Base-by-base conservation (phyloP, 345 rosid genomes). In the Moricandia arvensis region DNA sequence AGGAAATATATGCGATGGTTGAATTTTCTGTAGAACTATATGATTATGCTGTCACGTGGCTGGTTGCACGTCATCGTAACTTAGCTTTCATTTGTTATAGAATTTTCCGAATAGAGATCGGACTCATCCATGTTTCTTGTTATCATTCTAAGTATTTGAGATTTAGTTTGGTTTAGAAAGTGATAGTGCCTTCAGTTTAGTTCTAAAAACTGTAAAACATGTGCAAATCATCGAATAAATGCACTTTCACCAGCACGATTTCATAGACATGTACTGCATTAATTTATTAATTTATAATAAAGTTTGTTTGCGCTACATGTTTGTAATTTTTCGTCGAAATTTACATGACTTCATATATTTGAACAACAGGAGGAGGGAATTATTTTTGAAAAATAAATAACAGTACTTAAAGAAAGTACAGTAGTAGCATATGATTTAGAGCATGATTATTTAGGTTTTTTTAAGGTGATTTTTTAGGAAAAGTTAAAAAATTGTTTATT, bases 21-120 rank as follows among this genome's bases (percentile, higher is more conserved):
- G 21, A 43, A 34, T 26, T 16, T 60, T 68, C 31, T 41, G 1
- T 16, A 37, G 33, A 61, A 26, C 12, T 5, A 18, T 16, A 27
- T 13, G 7, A 53, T 31, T 69, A 69, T 53, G 58, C 1, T 75
- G 64, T 62, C 64, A 76, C 79, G 69, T 76, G 69, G 69, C 79
- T 62, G 13, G 18, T 76, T 17, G 60, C 60, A 55, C 30, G 10
- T 55, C 31, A 30, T 37, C 37, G 49, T 68, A 61, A n/a, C 38
- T 68, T 60, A 35, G 5, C 58, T 37, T 60, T 63, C 31, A 54
- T 63, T 4, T 62, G 55, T 38, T n/a, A 30, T 10, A 13, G 6
- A 38, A 13, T 37, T 68, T 54, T 76, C 70, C 47, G 63, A 27
- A 16, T 6, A 60, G 45, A 68, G 68, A 49, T 68, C 34, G 49